Conservation (phyloP, 2,329 filamentous ascomycete species). For the Reticulascus tulasneorum region DNA sequence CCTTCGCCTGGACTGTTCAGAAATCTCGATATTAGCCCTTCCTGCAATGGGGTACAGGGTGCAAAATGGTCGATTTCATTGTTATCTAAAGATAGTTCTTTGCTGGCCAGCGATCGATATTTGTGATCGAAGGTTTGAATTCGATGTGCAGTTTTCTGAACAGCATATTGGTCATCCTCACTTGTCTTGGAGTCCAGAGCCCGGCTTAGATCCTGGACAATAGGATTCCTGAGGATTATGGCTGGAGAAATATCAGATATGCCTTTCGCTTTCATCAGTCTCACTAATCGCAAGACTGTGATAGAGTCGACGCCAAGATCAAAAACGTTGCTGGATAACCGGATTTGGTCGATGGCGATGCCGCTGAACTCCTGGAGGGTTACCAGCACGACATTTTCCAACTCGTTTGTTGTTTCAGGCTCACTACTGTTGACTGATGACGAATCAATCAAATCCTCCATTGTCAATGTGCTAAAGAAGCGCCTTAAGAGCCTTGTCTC, state of each 20-base stretch:
- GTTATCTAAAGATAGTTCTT: conserved; percentile 10
- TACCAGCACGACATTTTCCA: conserved; percentile 44
- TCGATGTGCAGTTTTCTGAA: conserved; percentile 51
- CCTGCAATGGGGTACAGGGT: conserved; percentile 81
- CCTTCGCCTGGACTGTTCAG: conserved; percentile 47
- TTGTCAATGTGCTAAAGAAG: conserved; percentile 60
- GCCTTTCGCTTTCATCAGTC: conserved; percentile 59
- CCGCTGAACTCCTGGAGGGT: conserved; percentile 52
- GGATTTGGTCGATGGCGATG: conserved; percentile 38
- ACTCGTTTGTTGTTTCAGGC: conserved; percentile 23
- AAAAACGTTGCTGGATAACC: conserved; percentile 65
- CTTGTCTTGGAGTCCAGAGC: conserved; percentile 23
- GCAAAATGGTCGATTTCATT: conserved; percentile 65
- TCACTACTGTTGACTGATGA: no score
- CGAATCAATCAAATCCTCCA: conserved; percentile 58
- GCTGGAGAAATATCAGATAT: conserved; percentile 60
- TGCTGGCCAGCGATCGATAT: conserved; percentile 51
- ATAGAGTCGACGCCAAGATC: conserved; percentile 88
- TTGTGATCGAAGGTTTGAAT: conserved; percentile 63
- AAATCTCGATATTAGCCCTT: conserved; percentile 76
- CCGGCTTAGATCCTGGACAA: conserved; percentile 42
- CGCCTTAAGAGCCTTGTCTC: conserved; percentile 66
- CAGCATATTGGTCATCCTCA: conserved; percentile 14
- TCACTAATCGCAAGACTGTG: conserved; percentile 68
- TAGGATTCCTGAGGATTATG: conserved; percentile 60